Conservation (phyloP, 441 rosid species). For the Flueggea neowawraea region DNA sequence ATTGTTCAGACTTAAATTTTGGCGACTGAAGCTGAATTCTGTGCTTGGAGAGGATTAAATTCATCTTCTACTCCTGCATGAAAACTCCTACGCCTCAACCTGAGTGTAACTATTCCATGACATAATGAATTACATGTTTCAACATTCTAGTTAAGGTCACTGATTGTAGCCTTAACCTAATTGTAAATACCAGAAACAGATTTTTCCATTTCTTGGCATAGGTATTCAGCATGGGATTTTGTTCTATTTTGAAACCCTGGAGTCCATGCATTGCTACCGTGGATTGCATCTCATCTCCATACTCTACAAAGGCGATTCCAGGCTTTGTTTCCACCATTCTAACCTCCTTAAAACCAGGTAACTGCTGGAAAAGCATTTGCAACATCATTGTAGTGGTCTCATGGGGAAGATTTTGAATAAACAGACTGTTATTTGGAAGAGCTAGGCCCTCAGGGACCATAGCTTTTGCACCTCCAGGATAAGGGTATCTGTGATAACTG, state of each 20-base stretch:
- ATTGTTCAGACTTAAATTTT: no score
- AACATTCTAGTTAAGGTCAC: no score
- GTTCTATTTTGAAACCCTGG: conserved; percentile 78
- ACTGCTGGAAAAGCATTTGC: conserved; percentile 77
- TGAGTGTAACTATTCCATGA: no score
- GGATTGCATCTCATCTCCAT: conserved; percentile 86
- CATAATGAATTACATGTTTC: no score
- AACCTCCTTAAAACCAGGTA: conserved; percentile 86
- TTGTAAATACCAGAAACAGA: neutral
- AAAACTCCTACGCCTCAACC: no score
- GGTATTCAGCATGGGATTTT: conserved; percentile 78
- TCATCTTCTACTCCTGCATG: no score
- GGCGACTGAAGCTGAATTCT: no score
- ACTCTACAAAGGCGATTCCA: conserved; percentile 98
- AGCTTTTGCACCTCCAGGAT: conserved; percentile 68
- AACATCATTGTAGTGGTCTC: conserved; percentile 80
- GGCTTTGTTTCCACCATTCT: conserved; percentile 94
- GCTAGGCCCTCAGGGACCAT: conserved; percentile 86
- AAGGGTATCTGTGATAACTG: conserved; percentile 92
- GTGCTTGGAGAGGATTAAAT: no score
- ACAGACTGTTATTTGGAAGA: conserved; percentile 89
- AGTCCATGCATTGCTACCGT: conserved; percentile 84
- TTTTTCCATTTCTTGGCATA: conserved; percentile 80
- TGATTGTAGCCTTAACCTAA: no score
- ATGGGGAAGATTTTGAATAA: conserved; percentile 89